Conservation (phyloP, 2,329 filamentous ascomycete species). For the Exophiala xenobiotica region DNA sequence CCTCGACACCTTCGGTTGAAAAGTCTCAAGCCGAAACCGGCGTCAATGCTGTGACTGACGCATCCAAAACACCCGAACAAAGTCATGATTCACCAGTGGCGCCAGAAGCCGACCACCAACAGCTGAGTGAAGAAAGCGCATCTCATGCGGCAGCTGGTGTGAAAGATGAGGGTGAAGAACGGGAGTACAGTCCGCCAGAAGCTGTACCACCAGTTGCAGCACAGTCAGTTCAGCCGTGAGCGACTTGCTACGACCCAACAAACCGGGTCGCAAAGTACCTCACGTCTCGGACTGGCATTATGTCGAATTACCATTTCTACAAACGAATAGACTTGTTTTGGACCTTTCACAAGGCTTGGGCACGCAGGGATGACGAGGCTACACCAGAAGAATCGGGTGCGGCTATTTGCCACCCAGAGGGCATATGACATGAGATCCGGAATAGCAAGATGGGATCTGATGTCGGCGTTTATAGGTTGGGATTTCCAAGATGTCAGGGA, state of each 20-base stretch:
- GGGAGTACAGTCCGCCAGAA: constrained; percentile 21
- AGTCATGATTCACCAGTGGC: constrained; percentile 8
- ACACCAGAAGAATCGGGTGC: constrained; percentile 5
- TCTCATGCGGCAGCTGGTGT: constrained; percentile 17
- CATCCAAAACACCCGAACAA: constrained; percentile 8
- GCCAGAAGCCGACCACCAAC: not conserved
- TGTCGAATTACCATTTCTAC: constrained; percentile 5
- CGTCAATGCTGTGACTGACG: constrained; percentile 6
- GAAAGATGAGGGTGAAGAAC: constrained; percentile 20
- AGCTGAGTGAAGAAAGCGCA: constrained; percentile 1
- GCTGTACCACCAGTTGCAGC: not conserved
- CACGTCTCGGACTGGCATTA: constrained; percentile 8
- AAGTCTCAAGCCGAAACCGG: constrained; percentile 37
- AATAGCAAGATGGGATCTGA: constrained; percentile 1
- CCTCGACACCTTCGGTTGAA: constrained; percentile 41
- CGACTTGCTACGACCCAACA: too few relatives aligned
- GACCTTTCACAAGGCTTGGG: constrained; percentile 24
- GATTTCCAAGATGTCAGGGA: not conserved
- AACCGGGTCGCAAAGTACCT: too few relatives aligned
- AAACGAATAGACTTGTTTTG: constrained; percentile 21
- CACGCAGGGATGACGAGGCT: constrained; percentile 22
- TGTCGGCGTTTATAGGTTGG: constrained; percentile 6
- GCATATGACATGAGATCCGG: constrained; percentile 7
- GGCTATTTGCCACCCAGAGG: constrained; percentile 3
- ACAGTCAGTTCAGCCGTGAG: not conserved